Evolutionary conservation across 129 eudicot species (phyloP), one percentile per base, ranked within the genome.

Genomic region (Lonicera japonica): DNA sequence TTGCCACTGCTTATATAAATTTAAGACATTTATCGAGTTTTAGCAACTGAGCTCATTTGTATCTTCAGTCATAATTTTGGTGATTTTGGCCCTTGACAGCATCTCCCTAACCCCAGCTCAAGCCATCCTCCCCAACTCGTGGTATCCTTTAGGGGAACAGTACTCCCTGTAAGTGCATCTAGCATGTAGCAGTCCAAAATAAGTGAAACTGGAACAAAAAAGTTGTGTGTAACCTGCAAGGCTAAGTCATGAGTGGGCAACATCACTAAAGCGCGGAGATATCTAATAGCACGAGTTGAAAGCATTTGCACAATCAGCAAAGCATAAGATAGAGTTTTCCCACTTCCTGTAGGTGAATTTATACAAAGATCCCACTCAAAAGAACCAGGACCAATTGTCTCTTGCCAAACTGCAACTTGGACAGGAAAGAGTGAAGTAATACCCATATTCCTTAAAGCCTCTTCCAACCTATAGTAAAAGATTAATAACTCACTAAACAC

Each of bases 241-340:
- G 95, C 97, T 61, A 91, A 72, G 60, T 84, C 94, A 61, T 95
- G 95, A 62, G 97, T 91, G 41, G 97, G 97, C 80, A 91, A 80
- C 51, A 91, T 95, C 25, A 91, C 86, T 72, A 91, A 74, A 52
- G 97, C 97, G 47, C 94, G 79, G 46, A 91, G 78, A 70, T 89
- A 84, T 73, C 82, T 91, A 16, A 91, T 79, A 19, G 88, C 65
- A 39, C 90, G 85, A 76, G 67, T 72, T 2, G 97, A 82, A 48
- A 90, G 79, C 71, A 40, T 80, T 58, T 90, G 97, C 59, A 90
- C 94, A 54, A 90, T 83, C n/a, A 95, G 97, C 63, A 90, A 52
- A 25, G 87, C 95, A 70, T 86, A 90, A 39, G 95, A 85, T 61
- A 90, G 70, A 22, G 97, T 91, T 63, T 91, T 91, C 53, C 97